Conservation (phyloP, 805 yeast species). For the Vanderwaltozyma polyspora region DNA sequence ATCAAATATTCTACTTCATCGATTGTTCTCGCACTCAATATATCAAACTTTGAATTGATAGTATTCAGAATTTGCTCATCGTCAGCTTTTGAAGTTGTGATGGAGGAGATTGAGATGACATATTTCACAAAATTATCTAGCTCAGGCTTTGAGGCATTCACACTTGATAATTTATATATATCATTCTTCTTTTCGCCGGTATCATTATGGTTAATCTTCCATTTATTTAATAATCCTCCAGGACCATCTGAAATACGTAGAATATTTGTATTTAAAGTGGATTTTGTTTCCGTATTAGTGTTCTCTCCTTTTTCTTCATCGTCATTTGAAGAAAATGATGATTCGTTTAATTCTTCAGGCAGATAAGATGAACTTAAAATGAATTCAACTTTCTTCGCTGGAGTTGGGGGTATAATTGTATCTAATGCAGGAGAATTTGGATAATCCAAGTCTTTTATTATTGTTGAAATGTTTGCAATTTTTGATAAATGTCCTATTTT, state of each 20-base stretch:
- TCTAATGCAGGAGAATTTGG: conserved; percentile 36
- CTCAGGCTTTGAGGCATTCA: conserved; percentile 11
- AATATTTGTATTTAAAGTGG: neutral
- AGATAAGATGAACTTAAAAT: conserved; percentile 24
- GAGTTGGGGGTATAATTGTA: conserved; percentile 53
- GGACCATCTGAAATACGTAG: conserved; percentile 17
- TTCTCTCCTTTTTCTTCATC: neutral
- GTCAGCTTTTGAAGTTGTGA: conserved; percentile 12
- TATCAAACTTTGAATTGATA: conserved; percentile 38
- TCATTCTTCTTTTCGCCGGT: conserved; percentile 10
- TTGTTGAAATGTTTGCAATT: conserved; percentile 14
- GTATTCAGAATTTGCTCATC: conserved; percentile 7
- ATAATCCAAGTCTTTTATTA: conserved; percentile 28
- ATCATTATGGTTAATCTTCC: conserved; percentile 22
- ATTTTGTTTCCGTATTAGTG: neutral
- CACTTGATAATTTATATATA: conserved; percentile 2
- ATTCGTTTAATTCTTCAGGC: conserved; percentile 8
- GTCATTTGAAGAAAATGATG: neutral
- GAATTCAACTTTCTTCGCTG: conserved; percentile 49
- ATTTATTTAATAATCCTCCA: conserved; percentile 19
- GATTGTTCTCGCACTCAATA: conserved; percentile 58
- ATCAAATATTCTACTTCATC: conserved; percentile 54
- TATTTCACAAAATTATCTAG: conserved; percentile 29
- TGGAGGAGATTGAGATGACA: conserved; percentile 27
- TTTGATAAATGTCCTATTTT: conserved; percentile 11